These are phyloP conservation scores for Camellia japonica DNA, from an alignment of 148 eudicot species.

Conservation along the genomic window DNA sequence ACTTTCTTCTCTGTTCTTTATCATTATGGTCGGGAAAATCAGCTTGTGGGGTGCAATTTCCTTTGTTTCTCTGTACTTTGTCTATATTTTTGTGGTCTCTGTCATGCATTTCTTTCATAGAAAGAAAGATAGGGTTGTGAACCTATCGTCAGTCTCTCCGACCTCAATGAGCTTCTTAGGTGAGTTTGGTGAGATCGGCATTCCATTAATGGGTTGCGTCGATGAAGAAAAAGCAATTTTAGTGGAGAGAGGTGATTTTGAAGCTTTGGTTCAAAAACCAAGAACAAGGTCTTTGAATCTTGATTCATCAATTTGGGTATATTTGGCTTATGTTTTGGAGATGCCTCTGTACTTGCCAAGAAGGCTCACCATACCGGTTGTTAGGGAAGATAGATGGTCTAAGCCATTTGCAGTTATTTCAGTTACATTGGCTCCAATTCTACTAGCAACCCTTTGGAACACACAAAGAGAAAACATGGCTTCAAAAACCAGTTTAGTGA, in stretches of 20 bases:
- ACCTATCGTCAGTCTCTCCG: neutral
- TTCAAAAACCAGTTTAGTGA: neutral
- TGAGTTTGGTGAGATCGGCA: slow-evolving; percentile 5
- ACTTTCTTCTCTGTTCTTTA: neutral
- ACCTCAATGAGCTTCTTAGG: neutral
- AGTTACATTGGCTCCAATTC: slow-evolving; percentile 22
- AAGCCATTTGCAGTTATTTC: slow-evolving; percentile 22
- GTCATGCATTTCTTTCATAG: slow-evolving; percentile 8
- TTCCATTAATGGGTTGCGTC: slow-evolving; percentile 14
- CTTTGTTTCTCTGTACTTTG: slow-evolving; percentile 12
- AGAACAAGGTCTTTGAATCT: neutral
- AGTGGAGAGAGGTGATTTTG: neutral
- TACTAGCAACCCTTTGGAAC: slow-evolving; percentile 18
- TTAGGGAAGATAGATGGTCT: slow-evolving; percentile 21
- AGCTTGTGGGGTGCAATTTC: slow-evolving; percentile 16
- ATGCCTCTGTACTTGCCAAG: slow-evolving; percentile 26
- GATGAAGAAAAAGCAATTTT: slow-evolving; percentile 16
- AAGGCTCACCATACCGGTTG: slow-evolving; percentile 19
- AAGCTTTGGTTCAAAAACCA: neutral
- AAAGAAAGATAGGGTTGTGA: slow-evolving; percentile 5
- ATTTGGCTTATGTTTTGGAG: neutral
- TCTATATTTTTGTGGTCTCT: slow-evolving; percentile 6
- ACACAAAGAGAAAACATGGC: slow-evolving; percentile 2
- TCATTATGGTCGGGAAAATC: slow-evolving; percentile 21
- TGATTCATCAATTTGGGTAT: neutral